Conservation (phyloP, 352 stramenopile genomes). For the Albugo laibachii region DNA sequence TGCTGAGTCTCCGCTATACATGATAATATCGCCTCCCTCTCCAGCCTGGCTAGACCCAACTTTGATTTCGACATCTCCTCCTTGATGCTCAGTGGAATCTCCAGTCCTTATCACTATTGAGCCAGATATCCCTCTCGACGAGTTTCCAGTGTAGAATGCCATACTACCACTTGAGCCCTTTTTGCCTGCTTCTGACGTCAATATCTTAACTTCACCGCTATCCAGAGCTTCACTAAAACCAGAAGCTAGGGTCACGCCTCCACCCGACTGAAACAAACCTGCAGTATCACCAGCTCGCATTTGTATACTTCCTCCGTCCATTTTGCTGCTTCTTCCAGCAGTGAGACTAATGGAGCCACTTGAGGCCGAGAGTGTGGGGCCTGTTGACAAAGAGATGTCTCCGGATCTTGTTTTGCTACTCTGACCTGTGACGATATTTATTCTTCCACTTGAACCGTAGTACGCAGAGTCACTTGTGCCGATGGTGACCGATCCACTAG, state of each 20-base stretch:
- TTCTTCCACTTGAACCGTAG: slow-evolving; percentile 44
- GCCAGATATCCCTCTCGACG: slow-evolving; percentile 40
- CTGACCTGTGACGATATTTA: slow-evolving; percentile 34
- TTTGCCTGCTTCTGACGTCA: slow-evolving; percentile 49
- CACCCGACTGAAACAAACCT: slow-evolving; percentile 27
- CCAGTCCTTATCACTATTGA: slow-evolving; percentile 47
- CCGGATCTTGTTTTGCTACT: slow-evolving; percentile 35
- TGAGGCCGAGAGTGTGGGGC: slow-evolving; percentile 22
- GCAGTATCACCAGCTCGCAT: slow-evolving; percentile 36
- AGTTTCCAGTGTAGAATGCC: slow-evolving; percentile 29
- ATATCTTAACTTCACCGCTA: slow-evolving; percentile 61
- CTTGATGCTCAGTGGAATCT: slow-evolving; percentile 23
- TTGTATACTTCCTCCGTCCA: slow-evolving; percentile 49
- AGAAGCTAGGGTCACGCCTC: slow-evolving; percentile 51
- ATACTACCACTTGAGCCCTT: slow-evolving; percentile 62
- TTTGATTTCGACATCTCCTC: slow-evolving; percentile 36
- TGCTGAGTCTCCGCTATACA: slow-evolving; percentile 40
- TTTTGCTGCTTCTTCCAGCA: slow-evolving; percentile 31
- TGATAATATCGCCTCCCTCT: slow-evolving; percentile 41
- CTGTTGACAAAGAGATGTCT: slow-evolving; percentile 27
- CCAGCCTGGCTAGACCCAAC: slow-evolving; percentile 32
- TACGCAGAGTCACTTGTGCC: slow-evolving; percentile 37
- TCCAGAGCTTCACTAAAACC: slow-evolving; percentile 39
- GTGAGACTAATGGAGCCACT: slow-evolving; percentile 21
- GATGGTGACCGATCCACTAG: slow-evolving; percentile 38